Evolutionary conservation across 805 yeast genomes (phyloP).

Genomic region (Saccharomyces mikatae): DNA sequence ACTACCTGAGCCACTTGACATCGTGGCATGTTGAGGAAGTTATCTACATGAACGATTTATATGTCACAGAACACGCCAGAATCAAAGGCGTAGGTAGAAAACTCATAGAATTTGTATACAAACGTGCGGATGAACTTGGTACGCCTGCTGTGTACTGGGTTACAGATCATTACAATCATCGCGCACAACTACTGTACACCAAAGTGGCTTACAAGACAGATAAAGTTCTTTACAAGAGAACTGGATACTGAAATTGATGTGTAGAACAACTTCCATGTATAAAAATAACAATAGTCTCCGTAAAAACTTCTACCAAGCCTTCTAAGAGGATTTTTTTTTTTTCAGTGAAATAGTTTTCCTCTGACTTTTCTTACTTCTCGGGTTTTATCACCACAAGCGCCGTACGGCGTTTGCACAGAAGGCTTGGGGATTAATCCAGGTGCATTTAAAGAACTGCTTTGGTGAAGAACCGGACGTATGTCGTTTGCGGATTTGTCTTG

Average conservation of each 20-base stretch:
- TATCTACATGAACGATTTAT: conserved; percentile 45
- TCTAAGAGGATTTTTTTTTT: not conserved
- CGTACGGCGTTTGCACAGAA: not conserved
- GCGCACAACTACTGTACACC: conserved; percentile 49
- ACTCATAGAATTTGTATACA: conserved; percentile 42
- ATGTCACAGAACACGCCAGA: conserved; percentile 35
- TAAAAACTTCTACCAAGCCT: not conserved
- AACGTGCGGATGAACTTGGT: conserved; percentile 37
- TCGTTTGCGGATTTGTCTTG: not conserved
- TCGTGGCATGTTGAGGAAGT: conserved; percentile 43
- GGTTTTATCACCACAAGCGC: not conserved
- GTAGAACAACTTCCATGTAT: not conserved
- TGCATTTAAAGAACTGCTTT: not conserved
- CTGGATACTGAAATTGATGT: conserved; percentile 1
- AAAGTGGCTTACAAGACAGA: conserved; percentile 41
- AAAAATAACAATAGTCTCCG: not conserved
- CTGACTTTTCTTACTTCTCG: not conserved
- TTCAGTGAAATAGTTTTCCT: not conserved
- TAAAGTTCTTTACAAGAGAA: conserved; percentile 32
- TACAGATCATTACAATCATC: conserved; percentile 45
- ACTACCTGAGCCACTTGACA: conserved; percentile 40
- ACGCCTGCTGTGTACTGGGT: conserved; percentile 43
- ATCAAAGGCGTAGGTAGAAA: conserved; percentile 41
- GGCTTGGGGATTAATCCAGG: not conserved
- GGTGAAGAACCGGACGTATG: not conserved